Evolutionary conservation across 2,329 filamentous ascomycete species (phyloP).

Genomic region (Aspergillus nomiae): DNA sequence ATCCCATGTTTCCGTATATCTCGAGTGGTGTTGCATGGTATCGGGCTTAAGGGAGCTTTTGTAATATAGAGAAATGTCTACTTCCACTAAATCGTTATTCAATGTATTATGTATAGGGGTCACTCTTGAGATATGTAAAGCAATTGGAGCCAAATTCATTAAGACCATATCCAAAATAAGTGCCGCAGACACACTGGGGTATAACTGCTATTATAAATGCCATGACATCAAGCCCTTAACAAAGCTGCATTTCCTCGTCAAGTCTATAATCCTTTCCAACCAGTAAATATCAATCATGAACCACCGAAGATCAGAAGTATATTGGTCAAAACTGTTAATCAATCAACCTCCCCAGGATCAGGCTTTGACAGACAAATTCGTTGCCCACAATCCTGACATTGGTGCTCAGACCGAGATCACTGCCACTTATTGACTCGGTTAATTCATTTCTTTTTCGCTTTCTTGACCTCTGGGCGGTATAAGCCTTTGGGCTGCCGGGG

Average conservation of each 20-base stretch:
- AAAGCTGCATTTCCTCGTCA: not conserved
- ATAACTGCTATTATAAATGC: constrained; percentile 2
- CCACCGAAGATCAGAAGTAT: not conserved
- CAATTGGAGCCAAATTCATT: not conserved
- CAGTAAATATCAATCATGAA: not conserved
- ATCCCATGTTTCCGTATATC: constrained; percentile 17
- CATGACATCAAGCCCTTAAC: not conserved
- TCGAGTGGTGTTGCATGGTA: constrained; percentile 15
- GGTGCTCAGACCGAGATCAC: constrained; percentile 41
- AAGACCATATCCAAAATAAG: not conserved
- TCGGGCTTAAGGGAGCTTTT: constrained; percentile 27
- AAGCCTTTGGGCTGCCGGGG: constrained; percentile 27
- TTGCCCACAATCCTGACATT: constrained; percentile 72
- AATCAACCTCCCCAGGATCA: constrained; percentile 80
- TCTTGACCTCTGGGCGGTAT: constrained; percentile 36
- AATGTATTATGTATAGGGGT: constrained; percentile 6
- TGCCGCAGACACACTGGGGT: not conserved
- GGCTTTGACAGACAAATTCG: constrained; percentile 87
- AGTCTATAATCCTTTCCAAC: not conserved
- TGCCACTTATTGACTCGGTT: constrained; percentile 26
- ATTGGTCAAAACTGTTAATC: constrained; percentile 50
- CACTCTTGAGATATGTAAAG: not conserved
- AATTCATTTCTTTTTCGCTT: constrained; percentile 47
- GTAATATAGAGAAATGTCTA: constrained; percentile 36
- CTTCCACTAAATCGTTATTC: constrained; percentile 8